Evolutionary conservation across 2,329 filamentous ascomycete species (phyloP).

Genomic region (Stagonosporopsis cucurbitacearum): DNA sequence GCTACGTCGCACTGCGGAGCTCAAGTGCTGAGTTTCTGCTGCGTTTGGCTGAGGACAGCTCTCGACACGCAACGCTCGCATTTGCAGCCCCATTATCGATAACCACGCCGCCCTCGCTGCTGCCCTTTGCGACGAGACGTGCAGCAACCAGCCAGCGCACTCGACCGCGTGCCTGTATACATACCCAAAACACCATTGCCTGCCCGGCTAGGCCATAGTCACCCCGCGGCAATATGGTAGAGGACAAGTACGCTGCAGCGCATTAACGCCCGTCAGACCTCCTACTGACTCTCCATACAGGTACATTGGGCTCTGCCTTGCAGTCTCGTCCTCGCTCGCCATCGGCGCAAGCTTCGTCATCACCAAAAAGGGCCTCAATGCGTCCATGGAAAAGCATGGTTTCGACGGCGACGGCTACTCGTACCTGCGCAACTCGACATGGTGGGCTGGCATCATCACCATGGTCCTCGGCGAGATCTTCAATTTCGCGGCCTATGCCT

Average conservation of each 20-base stretch:
- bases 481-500: constrained; percentile 98
- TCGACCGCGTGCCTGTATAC: constrained; percentile 1
- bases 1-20: constrained; percentile 15
- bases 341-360: constrained; percentile 87
- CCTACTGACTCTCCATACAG: constrained; percentile 41
- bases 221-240: constrained; percentile 38
- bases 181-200: neutral
- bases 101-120: constrained; percentile 7
- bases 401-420: constrained; percentile 97
- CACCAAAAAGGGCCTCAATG: constrained; percentile 96
- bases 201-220: constrained; percentile 17
- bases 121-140: neutral
- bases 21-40: constrained; percentile 19
- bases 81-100: constrained; percentile 6
- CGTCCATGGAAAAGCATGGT: constrained; percentile 88
- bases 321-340: constrained; percentile 46
- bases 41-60: neutral
- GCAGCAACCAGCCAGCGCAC: constrained; percentile 5
- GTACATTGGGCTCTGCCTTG: constrained; percentile 51
- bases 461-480: constrained; percentile 93
- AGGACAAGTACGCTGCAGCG: constrained; percentile 49
- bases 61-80: constrained; percentile 1
- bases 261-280: constrained; percentile 2
- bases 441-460: constrained; percentile 92
- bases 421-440: constrained; percentile 92